Conservation (phyloP, 371 early-diverging fungal genomes). For the Mortierella sp. region DNA sequence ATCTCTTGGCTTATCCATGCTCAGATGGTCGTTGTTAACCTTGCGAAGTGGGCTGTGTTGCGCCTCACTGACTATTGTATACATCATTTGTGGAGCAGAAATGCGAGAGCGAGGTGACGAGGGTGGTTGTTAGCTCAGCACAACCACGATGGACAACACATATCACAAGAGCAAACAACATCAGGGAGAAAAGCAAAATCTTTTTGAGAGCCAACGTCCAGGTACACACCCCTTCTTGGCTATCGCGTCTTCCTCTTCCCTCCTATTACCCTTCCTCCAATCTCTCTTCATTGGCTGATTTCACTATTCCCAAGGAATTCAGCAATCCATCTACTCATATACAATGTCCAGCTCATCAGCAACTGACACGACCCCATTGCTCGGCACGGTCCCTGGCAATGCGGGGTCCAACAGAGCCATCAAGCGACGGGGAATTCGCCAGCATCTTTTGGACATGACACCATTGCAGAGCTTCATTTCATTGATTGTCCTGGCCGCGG, state of each 20-base stretch:
- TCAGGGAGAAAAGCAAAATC: too few relatives aligned
- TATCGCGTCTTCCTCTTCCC: neutral
- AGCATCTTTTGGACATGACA: constrained; percentile 32
- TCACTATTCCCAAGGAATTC: neutral
- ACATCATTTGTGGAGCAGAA: neutral
- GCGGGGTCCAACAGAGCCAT: neutral
- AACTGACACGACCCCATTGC: constrained; percentile 47
- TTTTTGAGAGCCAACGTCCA: neutral
- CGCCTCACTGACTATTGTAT: too few relatives aligned
- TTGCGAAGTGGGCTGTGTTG: too few relatives aligned
- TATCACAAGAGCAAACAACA: constrained; percentile 2
- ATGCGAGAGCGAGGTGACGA: neutral
- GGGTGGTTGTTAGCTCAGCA: neutral
- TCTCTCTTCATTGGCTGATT: neutral
- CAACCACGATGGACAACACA: neutral
- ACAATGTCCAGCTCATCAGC: constrained; percentile 8
- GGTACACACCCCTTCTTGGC: neutral
- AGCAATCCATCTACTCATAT: neutral
- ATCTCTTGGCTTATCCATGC: too few relatives aligned
- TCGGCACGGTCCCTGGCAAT: constrained; percentile 17
- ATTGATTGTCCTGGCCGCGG: constrained; percentile 15
- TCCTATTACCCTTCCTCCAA: neutral
- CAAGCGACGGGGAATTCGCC: constrained; percentile 21
- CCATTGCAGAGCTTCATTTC: constrained; percentile 41
- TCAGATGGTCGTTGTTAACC: too few relatives aligned